phyloP scores from a whole-genome alignment of 345 rosid genomes.

The Salix dunnii region DNA sequence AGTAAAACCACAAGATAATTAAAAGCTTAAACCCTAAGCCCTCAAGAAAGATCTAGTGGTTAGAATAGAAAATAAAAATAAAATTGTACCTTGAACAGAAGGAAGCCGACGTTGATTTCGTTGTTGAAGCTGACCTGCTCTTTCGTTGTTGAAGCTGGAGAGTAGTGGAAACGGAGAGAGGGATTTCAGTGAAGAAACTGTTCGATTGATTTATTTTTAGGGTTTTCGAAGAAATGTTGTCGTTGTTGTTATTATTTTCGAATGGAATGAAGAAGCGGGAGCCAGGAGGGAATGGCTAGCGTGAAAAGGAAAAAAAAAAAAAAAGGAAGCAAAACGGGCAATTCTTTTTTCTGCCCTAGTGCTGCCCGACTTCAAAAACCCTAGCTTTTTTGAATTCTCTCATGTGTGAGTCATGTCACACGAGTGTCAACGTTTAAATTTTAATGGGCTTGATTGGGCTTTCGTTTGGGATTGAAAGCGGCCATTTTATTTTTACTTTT shows the following conservation, averaged over 20 bases:
- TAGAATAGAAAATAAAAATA: not conserved
- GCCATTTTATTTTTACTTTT: not conserved
- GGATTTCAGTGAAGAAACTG: not conserved
- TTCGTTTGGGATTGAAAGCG: not conserved
- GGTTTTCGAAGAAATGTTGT: not conserved
- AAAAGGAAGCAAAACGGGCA: constrained; percentile 18
- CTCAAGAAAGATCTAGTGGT: not conserved
- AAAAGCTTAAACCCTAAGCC: not conserved
- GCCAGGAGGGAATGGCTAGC: constrained; percentile 2
- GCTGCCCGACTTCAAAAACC: constrained; percentile 38
- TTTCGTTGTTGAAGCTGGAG: not conserved
- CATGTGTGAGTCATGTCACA: constrained; percentile 15
- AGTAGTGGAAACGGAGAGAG: not conserved
- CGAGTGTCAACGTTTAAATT: constrained; percentile 5
- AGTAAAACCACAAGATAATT: not conserved
- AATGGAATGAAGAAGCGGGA: constrained; percentile 73
- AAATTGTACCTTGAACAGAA: not conserved
- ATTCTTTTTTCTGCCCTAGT: constrained; percentile 21
- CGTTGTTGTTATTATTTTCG: constrained; percentile 32
- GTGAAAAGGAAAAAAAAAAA: not conserved
- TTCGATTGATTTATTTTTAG: not conserved
- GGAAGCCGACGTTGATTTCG: not conserved
- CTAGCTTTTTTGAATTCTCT: constrained; percentile 36
- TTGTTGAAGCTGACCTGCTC: not conserved
- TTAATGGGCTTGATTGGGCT: not conserved